A percentile compares a stretch with the other conserved stretches of the same genome.
Evolutionary conservation across 371 early-diverging fungal genomes (phyloP).

Genomic region (Saksenaea oblongispora): DNA sequence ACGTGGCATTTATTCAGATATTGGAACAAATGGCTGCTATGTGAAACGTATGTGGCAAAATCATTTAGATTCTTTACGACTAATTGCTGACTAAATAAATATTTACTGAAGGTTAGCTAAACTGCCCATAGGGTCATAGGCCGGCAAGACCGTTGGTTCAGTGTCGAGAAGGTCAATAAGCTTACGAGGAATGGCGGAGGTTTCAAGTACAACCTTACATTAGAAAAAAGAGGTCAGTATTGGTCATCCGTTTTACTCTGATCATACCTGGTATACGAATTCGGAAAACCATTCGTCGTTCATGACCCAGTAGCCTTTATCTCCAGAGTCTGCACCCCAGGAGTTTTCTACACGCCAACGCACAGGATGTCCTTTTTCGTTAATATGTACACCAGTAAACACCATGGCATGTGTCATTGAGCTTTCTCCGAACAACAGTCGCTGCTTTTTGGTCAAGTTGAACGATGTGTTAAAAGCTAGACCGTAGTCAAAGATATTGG

Average conservation of each 20-base stretch:
- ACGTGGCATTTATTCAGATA: too few species aligned
- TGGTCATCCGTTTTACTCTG: background rate
- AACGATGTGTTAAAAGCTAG: constrained; percentile 69
- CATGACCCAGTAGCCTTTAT: constrained; percentile 80
- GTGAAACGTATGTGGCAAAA: too few species aligned
- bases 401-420: constrained; percentile 86
- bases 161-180: constrained; percentile 63
- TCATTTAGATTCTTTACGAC: too few species aligned
- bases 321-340: constrained; percentile 73
- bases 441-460: constrained; percentile 68
- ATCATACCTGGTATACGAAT: constrained; percentile 71
- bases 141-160: constrained; percentile 68
- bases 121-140: constrained; percentile 76
- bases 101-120: constrained; percentile 40
- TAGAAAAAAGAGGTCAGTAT: background rate
- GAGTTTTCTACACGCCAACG: constrained; percentile 86
- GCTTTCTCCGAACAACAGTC: constrained; percentile 74
- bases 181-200: constrained; percentile 59
- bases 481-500: constrained; percentile 66
- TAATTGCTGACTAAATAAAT: too few species aligned
- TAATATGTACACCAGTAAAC: constrained; percentile 80
- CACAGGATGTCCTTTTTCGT: constrained; percentile 57
- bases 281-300: constrained; percentile 81
- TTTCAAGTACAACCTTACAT: constrained; percentile 65
- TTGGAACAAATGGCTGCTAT: too few species aligned